phyloP scores from a whole-genome alignment of 2,329 filamentous ascomycete species.

The Calonectria hongkongensis region DNA sequence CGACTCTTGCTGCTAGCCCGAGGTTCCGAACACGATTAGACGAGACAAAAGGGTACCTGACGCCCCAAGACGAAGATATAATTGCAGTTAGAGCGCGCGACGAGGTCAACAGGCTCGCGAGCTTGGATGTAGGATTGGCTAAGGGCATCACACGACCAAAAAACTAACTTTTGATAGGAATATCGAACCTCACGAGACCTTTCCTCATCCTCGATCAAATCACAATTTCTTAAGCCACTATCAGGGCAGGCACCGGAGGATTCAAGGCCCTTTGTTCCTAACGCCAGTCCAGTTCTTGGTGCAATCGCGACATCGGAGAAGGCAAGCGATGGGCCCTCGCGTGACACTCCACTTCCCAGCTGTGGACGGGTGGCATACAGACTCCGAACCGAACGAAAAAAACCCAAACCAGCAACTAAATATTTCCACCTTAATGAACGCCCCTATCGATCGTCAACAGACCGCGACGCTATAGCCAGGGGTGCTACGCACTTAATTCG shows the following conservation, averaged over 20 bases:
- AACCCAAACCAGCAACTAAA: conserved; percentile 39
- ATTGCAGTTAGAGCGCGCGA: conserved; percentile 43
- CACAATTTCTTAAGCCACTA: conserved; percentile 5
- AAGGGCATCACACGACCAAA: background rate
- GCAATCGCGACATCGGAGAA: background rate
- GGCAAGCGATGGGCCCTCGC: conserved; percentile 14
- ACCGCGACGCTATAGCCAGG: conserved; percentile 55
- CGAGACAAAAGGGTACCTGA: conserved; percentile 46
- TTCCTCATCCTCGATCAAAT: conserved; percentile 9
- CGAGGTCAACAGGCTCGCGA: conserved; percentile 49
- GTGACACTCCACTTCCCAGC: conserved; percentile 10
- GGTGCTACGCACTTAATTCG: conserved; percentile 45
- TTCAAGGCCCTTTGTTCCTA: background rate
- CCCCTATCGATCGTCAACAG: conserved; percentile 54
- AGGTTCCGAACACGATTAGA: conserved; percentile 52
- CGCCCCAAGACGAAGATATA: conserved; percentile 44
- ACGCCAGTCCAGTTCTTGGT: background rate
- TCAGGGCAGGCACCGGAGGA: background rate
- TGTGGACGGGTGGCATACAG: conserved; percentile 38
- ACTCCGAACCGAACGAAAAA: conserved; percentile 37
- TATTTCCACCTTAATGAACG: conserved; percentile 45
- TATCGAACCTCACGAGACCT: conserved; percentile 4
- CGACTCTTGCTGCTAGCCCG: conserved; percentile 49
- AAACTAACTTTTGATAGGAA: conserved; percentile 34
- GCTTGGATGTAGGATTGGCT: conserved; percentile 47